A percentile compares a stretch with the other conserved stretches of the same genome.
Evolutionary conservation across 176 grass and related monocot genomes (phyloP).

Genomic region (Cymbopogon citratus): DNA sequence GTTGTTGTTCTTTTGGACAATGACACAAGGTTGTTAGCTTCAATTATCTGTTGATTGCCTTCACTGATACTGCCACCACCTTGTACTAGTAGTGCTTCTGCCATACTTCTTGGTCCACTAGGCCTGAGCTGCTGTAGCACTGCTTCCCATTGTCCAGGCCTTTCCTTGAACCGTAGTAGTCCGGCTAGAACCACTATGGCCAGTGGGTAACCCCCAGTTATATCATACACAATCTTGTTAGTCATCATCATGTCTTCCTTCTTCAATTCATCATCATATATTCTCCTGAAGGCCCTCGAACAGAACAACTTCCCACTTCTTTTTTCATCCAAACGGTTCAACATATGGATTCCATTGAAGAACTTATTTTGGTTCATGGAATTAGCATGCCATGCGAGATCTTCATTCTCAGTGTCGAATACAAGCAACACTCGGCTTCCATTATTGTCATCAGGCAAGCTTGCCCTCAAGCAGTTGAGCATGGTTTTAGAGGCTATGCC

Average conservation of each 20-base stretch:
- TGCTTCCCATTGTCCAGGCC: neutral
- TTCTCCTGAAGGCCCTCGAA: neutral
- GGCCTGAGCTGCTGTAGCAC: neutral
- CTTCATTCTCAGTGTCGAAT: slow-evolving; percentile 1
- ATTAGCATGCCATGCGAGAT: slow-evolving; percentile 5
- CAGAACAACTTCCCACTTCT: neutral
- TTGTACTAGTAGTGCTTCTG: too few relatives aligned
- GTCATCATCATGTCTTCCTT: too few relatives aligned
- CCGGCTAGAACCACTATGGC: slow-evolving; percentile 8
- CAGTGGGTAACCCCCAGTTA: slow-evolving; percentile 17
- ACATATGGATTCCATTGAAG: neutral
- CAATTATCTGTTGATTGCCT: too few relatives aligned
- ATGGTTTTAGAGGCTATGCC: neutral
- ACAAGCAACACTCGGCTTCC: slow-evolving; percentile 15
- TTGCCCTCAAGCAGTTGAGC: neutral
- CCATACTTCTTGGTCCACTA: too few relatives aligned
- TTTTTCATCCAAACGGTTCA: neutral
- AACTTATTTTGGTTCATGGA: neutral
- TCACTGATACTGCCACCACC: too few relatives aligned
- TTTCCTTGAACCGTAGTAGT: slow-evolving; percentile 19
- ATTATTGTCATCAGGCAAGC: neutral
- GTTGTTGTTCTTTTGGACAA: neutral
- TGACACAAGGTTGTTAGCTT: too few relatives aligned
- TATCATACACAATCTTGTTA: neutral
- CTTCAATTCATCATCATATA: too few relatives aligned